Conservation (phyloP, 495 filamentous ascomycete genomes). For the Penicillium egyptiacum region DNA sequence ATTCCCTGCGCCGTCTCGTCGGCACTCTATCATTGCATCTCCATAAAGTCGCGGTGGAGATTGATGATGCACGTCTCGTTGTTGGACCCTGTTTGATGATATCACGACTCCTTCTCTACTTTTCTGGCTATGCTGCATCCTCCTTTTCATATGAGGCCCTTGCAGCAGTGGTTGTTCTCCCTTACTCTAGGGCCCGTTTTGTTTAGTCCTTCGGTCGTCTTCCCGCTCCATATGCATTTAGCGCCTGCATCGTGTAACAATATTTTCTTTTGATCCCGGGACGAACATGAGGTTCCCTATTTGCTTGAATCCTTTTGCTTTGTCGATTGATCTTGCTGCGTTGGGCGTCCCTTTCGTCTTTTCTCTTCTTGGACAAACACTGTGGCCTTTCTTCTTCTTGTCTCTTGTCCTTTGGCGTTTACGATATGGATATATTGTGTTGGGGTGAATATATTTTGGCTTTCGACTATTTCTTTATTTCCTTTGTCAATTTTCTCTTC, state of each 20-base stretch:
- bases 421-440: conserved; percentile 27
- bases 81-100: conserved; percentile 25
- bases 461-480: conserved; percentile 16
- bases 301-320: conserved; percentile 19
- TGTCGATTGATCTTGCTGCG: conserved; percentile 22
- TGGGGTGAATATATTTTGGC: conserved; percentile 12
- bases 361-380: conserved; percentile 20
- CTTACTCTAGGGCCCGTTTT: conserved; percentile 10
- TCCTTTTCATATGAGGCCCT: conserved; percentile 13
- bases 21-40: conserved; percentile 34
- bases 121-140: conserved; percentile 10
- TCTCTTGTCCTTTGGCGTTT: conserved; percentile 19
- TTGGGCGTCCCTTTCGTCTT: conserved; percentile 14
- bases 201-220: conserved; percentile 10
- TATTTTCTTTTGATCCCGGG: conserved; percentile 18
- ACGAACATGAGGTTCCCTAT: conserved; percentile 11
- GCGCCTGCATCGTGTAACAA: conserved; percentile 35
- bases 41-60: conserved; percentile 20
- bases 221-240: conserved; percentile 22
- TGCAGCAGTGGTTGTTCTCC: conserved; percentile 19
- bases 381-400: conserved; percentile 13
- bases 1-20: conserved; percentile 30
- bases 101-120: conserved; percentile 18
- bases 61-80: conserved; percentile 16
- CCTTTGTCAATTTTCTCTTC: conserved; percentile 18